These are phyloP conservation scores for Saksenaea oblongispora DNA, from an alignment of 371 early-diverging fungal species.

Conservation along the genomic window DNA sequence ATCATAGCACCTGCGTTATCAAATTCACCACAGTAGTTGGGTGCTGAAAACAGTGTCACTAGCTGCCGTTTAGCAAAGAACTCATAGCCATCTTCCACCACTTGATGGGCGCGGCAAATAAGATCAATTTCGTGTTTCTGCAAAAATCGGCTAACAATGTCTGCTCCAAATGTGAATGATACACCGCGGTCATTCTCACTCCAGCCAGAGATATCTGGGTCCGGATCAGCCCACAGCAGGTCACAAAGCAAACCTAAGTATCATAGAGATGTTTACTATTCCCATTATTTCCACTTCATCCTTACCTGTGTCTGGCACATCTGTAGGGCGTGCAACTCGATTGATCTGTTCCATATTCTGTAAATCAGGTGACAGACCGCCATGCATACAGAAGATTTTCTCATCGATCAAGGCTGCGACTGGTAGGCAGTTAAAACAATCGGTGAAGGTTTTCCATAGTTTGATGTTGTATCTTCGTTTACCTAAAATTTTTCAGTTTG, in stretches of 20 bases:
- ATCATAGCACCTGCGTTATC: constrained; percentile 96
- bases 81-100: constrained; percentile 99
- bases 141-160: constrained; percentile 87
- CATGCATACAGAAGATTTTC: constrained; percentile 98
- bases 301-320: constrained; percentile 86
- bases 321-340: constrained; percentile 89
- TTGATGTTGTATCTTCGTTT: constrained; percentile 94
- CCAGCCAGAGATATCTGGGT: constrained; percentile 81
- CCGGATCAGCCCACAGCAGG: constrained; percentile 92
- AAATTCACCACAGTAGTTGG: constrained; percentile 99
- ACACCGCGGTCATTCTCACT: constrained; percentile 98
- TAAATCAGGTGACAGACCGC: constrained; percentile 94
- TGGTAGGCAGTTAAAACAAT: constrained; percentile 97
- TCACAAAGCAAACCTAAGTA: constrained; percentile 73
- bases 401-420: constrained; percentile 95
- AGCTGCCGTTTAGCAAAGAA: constrained; percentile 94
- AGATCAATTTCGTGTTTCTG: constrained; percentile 90
- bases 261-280: neutral
- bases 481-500: constrained; percentile 20
- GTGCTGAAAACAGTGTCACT: constrained; percentile 97
- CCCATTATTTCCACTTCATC: neutral
- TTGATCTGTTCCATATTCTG: constrained; percentile 93
- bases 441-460: constrained; percentile 97
- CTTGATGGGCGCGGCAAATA: constrained; percentile 97
- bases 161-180: constrained; percentile 90